These are phyloP conservation scores for Pezicula neosporulosa DNA, from an alignment of 2,329 filamentous ascomycete species.

Conservation along the genomic window DNA sequence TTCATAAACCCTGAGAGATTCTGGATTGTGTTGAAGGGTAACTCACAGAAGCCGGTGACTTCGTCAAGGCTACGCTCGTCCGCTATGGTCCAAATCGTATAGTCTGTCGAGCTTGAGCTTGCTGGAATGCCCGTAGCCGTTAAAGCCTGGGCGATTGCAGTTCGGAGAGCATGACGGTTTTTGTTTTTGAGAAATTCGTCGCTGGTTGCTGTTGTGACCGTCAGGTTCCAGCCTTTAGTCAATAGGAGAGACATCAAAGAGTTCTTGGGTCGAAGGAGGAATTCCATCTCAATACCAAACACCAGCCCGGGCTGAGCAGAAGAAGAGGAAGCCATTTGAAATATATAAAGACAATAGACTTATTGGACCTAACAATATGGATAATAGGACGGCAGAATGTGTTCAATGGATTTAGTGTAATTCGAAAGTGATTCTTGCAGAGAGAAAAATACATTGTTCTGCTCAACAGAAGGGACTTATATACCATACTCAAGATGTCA, in stretches of 20 bases:
- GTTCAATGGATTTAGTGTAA: no score
- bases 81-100: not conserved
- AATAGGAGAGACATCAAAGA: not conserved
- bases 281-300: not conserved
- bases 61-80: not conserved
- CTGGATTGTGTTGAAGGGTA: not conserved
- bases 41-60: not conserved
- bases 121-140: not conserved
- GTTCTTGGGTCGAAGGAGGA: not conserved
- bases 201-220: not conserved
- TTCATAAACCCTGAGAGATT: no score
- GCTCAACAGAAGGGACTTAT: no score
- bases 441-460: no score
- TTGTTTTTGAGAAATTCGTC: not conserved
- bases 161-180: not conserved
- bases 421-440: no score
- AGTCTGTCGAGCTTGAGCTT: not conserved
- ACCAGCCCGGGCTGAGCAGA: not conserved
- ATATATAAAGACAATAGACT: not conserved
- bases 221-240: not conserved
- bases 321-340: not conserved
- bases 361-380: no score
- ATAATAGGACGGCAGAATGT: no score
- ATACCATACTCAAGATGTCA: no score
- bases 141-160: not conserved